Evolutionary conservation across 2,329 filamentous ascomycete genomes (phyloP), one percentile per base, ranked within the genome.

Genomic region (Blastomyces silverae): DNA sequence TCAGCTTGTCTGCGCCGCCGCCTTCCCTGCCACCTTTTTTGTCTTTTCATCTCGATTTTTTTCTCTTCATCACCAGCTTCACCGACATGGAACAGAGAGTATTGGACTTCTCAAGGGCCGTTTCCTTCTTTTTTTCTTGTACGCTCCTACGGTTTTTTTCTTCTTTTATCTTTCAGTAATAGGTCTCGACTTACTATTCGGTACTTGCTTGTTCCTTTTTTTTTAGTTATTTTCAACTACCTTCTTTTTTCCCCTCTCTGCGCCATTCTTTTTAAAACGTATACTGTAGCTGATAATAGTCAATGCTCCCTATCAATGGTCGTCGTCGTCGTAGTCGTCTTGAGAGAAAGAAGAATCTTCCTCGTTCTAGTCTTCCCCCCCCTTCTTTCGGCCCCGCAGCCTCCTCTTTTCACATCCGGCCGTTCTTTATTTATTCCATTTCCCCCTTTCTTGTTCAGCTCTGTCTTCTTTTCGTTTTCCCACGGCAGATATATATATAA

Each of bases 221-320:
- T 73, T 72, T 67, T 68, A 34, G 34, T 34, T n/a, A 17, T 20
- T 3, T 37, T 37, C 34, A 37, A 37, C 10, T 10, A 6, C 31
- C 53, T 11, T n/a, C 31, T 42, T 46, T 60, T 46, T 25, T 5
- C 4, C 8, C 5, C 31, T 56, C 3, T 68, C 69, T 70, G 64
- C 5, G 34, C 22, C 7, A 28, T 61, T 69, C 69, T 69, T 70
- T n/a, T 50, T 11, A 11, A 11, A 68, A 65, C 66, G 37, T 39
- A 55, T 63, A 57, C 34, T 31, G 11, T 34, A 62, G 34, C 34
- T 44, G 44, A 62, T 22, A 56, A 56, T 60, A 53, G 39, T 53
- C 34, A 28, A 52, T 28, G 10, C n/a, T 61, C 3, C 42, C n/a
- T n/a, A n/a, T n/a, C n/a, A n/a, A n/a, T n/a, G 25, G 39, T n/a